phyloP scores from a whole-genome alignment of 1,139 yeast genomes.

The Blastobotrys apis region DNA sequence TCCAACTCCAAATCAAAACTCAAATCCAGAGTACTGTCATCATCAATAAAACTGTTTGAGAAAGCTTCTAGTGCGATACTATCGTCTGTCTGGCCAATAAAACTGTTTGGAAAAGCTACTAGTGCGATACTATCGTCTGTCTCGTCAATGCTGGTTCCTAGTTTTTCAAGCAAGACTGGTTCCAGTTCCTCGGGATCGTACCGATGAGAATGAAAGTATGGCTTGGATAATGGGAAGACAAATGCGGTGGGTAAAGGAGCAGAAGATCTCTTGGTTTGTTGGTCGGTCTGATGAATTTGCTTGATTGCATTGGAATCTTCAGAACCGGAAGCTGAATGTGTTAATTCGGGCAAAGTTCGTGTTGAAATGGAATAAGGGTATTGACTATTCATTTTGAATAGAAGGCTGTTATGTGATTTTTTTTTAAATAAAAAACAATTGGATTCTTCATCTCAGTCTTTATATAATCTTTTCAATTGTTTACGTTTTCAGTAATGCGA shows the following conservation, averaged over 20 bases:
- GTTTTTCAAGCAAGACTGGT: background rate
- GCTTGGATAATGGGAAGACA: conserved; percentile 7
- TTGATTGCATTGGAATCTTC: background rate
- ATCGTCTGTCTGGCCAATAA: too few relatives aligned
- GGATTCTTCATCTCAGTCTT: too few relatives aligned
- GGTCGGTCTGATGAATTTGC: background rate
- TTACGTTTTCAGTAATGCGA: too few relatives aligned
- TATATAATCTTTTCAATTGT: too few relatives aligned
- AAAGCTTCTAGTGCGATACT: background rate
- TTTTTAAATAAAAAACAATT: background rate
- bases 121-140: background rate
- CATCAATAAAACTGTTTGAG: background rate
- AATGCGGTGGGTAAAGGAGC: background rate
- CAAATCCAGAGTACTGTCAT: background rate
- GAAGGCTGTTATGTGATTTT: too few relatives aligned
- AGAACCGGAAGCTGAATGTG: background rate
- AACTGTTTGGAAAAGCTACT: too few relatives aligned
- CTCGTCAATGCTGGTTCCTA: background rate
- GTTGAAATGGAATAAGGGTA: too few relatives aligned
- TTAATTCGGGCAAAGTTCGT: background rate
- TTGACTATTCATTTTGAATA: too few relatives aligned
- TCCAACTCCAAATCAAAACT: background rate
- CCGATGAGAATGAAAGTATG: conserved; percentile 5
- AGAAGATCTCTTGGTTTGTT: background rate
- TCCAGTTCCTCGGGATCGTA: conserved; percentile 5